Evolutionary conservation across 805 yeast species (phyloP), one percentile per base, ranked within the genome.

Genomic region (Starmera dryadoides): DNA sequence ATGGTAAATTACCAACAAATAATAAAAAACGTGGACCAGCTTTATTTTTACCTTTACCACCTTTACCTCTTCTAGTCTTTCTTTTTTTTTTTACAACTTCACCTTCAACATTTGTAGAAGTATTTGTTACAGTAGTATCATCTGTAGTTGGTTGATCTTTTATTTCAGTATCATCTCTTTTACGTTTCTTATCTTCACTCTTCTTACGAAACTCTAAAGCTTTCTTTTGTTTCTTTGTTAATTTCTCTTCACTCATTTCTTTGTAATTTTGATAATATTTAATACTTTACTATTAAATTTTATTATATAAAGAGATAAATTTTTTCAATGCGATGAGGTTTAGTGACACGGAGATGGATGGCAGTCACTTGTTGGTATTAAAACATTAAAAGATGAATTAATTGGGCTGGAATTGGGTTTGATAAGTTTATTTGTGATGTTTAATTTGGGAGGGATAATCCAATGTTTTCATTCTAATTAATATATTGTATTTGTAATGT

Each of bases 1-100:
- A 86, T 3, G 97, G 95, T 40, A 93, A 66, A 53, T 89, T 88
- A 4, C 98, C 98, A 8, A 89, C 86, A 62, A 93, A 93, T 25
- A 93, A 63, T 39, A 93, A 73, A 52, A 83, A 89, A 53, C 95
- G 68, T 40, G 77, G 82, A 15, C 77, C 81, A 45, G 55, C 50
- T n/a, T n/a, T n/a, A 7, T 6, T 12, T 15, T 14, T 15, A 30
- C 32, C 32, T 17, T 30, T 68, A 25, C 64, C 68, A 11, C 79
- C 81, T 57, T 71, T 78, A 21, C 89, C 88, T 60, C 86, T 69
- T 64, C 91, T 74, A 3, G 89, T 80, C 58, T 83, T 81, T 47
- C 91, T 66, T 58, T 77, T 82, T 67, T 81, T 82, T 50, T 68
- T 70, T 6, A 63, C 64, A 15, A 61, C 69, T 29, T 53, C 64